A percentile compares a stretch with the other conserved stretches of the same genome.
Evolutionary conservation across 2,329 filamentous ascomycete genomes (phyloP).

Genomic region (Trichoderma guizhouense): DNA sequence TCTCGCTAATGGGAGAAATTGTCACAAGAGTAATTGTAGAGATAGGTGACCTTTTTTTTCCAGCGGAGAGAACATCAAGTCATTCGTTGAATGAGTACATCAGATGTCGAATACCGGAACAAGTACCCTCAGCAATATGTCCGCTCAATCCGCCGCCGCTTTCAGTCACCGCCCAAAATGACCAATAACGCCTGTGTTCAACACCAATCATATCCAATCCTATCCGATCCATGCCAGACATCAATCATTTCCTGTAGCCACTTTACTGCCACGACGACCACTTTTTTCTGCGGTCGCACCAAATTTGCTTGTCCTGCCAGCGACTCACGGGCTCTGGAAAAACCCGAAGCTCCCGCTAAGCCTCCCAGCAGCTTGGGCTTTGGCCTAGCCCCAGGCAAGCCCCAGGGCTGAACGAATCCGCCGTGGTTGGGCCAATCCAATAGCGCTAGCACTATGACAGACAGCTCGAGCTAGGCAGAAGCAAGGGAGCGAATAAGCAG

Average conservation of each 20-base stretch:
- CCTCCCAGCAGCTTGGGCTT: background rate
- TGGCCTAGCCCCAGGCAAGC: background rate
- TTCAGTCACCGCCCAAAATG: background rate
- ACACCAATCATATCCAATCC: background rate
- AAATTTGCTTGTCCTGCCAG: background rate
- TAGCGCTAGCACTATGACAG: constrained; percentile 1
- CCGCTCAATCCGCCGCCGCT: background rate
- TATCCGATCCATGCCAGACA: background rate
- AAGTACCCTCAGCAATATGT: background rate
- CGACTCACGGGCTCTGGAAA: constrained; percentile 15
- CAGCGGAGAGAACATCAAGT: too few relatives aligned
- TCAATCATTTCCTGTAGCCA: background rate
- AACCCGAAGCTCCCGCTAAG: constrained; percentile 10
- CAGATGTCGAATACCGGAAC: background rate
- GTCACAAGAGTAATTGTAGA: background rate
- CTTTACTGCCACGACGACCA: background rate
- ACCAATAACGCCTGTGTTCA: background rate
- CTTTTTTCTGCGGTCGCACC: background rate
- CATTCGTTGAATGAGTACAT: background rate
- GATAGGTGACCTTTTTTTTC: background rate
- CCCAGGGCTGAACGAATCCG: constrained; percentile 1
- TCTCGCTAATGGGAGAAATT: background rate
- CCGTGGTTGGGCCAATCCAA: background rate
- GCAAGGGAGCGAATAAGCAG: constrained; percentile 13
- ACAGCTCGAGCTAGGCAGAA: constrained; percentile 12